phyloP scores from a whole-genome alignment of 2,329 filamentous ascomycete species.

The Botrytis fragariae region DNA sequence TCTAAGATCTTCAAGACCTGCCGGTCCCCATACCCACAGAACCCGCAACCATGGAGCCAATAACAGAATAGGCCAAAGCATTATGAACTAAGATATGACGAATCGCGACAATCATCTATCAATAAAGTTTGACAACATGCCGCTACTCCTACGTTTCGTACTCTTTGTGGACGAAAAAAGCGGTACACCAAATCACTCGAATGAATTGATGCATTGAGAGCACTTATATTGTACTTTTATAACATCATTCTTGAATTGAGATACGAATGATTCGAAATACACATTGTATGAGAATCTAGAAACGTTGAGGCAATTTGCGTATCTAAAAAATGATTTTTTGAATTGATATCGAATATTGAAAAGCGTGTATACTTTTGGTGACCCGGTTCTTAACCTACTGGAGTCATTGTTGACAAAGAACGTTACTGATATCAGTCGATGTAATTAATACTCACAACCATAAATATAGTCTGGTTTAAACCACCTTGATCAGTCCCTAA shows the following conservation, averaged over 20 bases:
- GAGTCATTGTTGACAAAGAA: neutral
- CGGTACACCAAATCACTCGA: too few species aligned
- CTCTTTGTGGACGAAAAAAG: neutral
- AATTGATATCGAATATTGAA: neutral
- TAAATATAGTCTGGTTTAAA: neutral
- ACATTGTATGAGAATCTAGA: fast-evolving
- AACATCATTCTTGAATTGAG: neutral
- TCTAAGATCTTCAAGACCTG: neutral
- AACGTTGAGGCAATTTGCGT: neutral
- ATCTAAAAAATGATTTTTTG: neutral
- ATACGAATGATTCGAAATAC: neutral
- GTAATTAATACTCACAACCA: neutral
- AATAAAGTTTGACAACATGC: neutral
- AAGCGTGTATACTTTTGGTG: neutral
- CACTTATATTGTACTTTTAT: neutral
- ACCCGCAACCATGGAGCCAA: neutral
- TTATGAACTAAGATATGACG: neutral
- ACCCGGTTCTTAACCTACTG: neutral
- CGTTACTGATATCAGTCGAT: neutral
- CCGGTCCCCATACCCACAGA: neutral
- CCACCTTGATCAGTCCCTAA: neutral
- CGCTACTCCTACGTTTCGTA: neutral
- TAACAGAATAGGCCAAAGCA: neutral
- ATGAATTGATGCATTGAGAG: neutral
- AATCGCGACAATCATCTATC: neutral